Conservation (phyloP, 1,284 basidiomycete genomes). For the Cryptococcus sp. region DNA sequence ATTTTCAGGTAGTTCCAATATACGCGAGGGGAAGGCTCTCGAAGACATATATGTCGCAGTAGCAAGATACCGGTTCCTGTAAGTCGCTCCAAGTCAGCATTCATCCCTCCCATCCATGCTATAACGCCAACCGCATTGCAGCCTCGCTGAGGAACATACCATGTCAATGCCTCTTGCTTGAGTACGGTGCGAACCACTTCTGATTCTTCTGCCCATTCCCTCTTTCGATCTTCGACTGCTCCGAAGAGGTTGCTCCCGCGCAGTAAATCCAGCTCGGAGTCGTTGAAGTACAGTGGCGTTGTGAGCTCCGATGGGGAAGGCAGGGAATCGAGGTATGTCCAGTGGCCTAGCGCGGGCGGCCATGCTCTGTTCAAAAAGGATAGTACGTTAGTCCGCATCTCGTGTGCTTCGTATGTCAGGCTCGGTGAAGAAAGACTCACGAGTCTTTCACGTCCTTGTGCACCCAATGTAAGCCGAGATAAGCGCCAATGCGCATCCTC, state of each 20-base stretch:
- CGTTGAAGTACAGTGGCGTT: slow-evolving; percentile 76
- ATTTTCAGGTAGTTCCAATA: slow-evolving; percentile 60
- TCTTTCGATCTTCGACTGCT: slow-evolving; percentile 66
- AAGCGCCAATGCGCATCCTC: slow-evolving; percentile 70
- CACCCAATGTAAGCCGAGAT: slow-evolving; percentile 73
- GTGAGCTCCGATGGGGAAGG: slow-evolving; percentile 62
- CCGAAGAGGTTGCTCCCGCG: slow-evolving; percentile 74
- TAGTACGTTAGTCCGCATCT: slow-evolving; percentile 2
- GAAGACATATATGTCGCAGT: slow-evolving; percentile 78
- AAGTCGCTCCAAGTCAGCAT: slow-evolving; percentile 3
- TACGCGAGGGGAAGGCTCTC: slow-evolving; percentile 79
- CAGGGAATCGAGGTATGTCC: slow-evolving; percentile 67
- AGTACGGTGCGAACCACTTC: slow-evolving; percentile 50
- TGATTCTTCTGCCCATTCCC: slow-evolving; percentile 66
- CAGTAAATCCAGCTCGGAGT: slow-evolving; percentile 65
- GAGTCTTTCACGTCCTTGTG: slow-evolving; percentile 12
- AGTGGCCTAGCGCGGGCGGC: slow-evolving; percentile 51
- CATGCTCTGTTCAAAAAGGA: slow-evolving; percentile 8
- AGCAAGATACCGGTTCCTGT: slow-evolving; percentile 69
- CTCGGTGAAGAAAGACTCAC: slow-evolving; percentile 23
- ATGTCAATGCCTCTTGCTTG: slow-evolving; percentile 63
- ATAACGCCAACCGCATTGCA: neutral
- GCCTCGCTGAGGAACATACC: slow-evolving; percentile 55
- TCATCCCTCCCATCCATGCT: neutral
- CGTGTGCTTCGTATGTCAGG: neutral